These are phyloP conservation scores for Pichia scutulata DNA, from an alignment of 805 yeast genomes.

Conservation along the genomic window DNA sequence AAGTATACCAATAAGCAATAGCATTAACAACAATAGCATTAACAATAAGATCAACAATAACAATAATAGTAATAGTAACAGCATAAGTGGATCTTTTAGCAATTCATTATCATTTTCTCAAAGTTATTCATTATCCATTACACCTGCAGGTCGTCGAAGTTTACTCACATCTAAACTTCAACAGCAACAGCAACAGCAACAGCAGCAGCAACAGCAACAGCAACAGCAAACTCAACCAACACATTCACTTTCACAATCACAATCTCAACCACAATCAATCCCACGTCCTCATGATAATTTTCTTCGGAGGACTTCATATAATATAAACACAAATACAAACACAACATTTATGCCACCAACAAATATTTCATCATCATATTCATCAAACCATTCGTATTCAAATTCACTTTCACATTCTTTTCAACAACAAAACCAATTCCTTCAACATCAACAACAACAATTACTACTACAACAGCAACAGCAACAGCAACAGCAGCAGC, in stretches of 20 bases:
- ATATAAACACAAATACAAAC: not conserved
- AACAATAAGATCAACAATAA: not conserved
- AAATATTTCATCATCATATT: not conserved
- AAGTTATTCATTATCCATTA: constrained; percentile 7
- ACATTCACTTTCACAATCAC: constrained; percentile 5
- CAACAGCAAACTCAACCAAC: constrained; percentile 9
- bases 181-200: constrained; percentile 17
- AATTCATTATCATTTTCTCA: constrained; percentile 5
- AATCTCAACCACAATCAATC: constrained; percentile 1
- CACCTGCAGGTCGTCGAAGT: constrained; percentile 25
- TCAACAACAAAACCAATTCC: constrained; percentile 11
- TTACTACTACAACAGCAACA: constrained; percentile 9
- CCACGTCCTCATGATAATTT: constrained; percentile 7
- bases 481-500: not conserved
- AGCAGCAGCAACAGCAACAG: constrained; percentile 4
- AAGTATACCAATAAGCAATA: not conserved
- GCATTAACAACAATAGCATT: not conserved
- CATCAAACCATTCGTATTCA: not conserved
- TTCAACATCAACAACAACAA: constrained; percentile 5
- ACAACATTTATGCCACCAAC: not conserved
- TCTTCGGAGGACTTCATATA: constrained; percentile 3
- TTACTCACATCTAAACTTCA: constrained; percentile 24
- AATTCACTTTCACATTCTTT: not conserved
- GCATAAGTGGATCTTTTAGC: not conserved
- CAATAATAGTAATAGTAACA: not conserved